Base-by-base conservation (phyloP, 164 flowering plant genomes). In the Buxus sempervirens region DNA sequence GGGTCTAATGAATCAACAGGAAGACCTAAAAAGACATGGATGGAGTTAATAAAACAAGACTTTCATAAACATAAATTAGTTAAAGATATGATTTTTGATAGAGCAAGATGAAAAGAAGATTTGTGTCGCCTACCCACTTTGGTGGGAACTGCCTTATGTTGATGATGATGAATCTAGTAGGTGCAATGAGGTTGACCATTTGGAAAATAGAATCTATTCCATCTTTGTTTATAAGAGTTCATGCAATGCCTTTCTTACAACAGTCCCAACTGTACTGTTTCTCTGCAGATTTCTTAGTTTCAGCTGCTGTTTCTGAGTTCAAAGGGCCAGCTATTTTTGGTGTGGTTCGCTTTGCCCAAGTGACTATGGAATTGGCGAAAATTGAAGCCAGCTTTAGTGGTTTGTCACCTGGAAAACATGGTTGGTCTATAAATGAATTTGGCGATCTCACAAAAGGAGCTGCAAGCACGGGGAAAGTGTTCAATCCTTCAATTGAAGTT, bases 271-370 rank as follows among this genome's bases (percentile, higher is more conserved):
- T 57, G 26, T 73, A 54, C 38, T 45, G n/a, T 54, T 62, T 56
- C 19, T 41, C 16, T 77, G 72, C 87, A 95, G 97, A 90, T 67
- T 90, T 95, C 73, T 76, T 89, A 63, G 76, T 95, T 42, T 95
- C 98, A 51, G 94, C 98, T 60, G 97, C 95, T 65, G 99, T 95
- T 70, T 84, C 98, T 28, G 99, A 95, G 74, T 92, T 92, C 73
- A 95, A 95, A 80, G 97, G 99, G 64, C 99, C 98, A 7, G 76
- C 78, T 59, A 75, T 90, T 48, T 90, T 85, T 79, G 99, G 98
- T 23, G 99, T 95, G 54, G 97, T 89, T 76, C 91, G 99, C 21
- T 63, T 95, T 54, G 97, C 94, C 53, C 99, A 95, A 83, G 91
- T 87, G 58, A 92, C 71, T 64, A 92, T 95, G 97, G 97, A 95